A percentile compares a stretch with the other conserved stretches of the same genome.
Conservation (phyloP, 2,329 filamentous ascomycete species). For the Zymoseptoria brevis region DNA sequence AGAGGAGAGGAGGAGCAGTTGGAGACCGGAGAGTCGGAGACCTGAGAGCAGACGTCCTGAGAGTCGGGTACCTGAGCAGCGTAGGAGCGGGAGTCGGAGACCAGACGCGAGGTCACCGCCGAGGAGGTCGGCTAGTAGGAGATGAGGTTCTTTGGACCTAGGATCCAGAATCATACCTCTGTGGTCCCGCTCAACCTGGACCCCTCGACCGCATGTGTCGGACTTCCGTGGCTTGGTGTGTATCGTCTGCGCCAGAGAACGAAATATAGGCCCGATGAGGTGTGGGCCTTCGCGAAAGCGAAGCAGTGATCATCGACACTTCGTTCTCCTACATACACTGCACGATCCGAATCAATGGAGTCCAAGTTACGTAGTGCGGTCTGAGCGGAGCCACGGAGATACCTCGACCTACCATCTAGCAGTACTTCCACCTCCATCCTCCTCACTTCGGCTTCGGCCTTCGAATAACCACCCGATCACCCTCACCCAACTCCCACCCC, state of each 20-base stretch:
- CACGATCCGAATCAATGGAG: too few relatives aligned
- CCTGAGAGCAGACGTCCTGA: not conserved
- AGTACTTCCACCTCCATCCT: not conserved
- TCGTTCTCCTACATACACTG: too few relatives aligned
- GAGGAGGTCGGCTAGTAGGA: not conserved
- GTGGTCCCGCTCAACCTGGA: too few relatives aligned
- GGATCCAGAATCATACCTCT: not conserved
- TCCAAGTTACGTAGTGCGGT: too few relatives aligned
- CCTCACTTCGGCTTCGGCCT: constrained; percentile 42
- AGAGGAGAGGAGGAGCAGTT: not conserved
- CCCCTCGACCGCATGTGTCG: too few relatives aligned
- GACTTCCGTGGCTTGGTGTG: too few relatives aligned
- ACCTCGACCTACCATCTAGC: not conserved
- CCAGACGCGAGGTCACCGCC: not conserved
- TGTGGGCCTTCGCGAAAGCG: too few relatives aligned
- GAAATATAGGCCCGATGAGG: too few relatives aligned
- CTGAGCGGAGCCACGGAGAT: too few relatives aligned
- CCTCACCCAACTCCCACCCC: constrained; percentile 69
- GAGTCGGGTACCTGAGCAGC: not conserved
- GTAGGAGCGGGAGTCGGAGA: not conserved
- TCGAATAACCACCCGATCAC: constrained; percentile 67
- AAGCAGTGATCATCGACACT: too few relatives aligned
- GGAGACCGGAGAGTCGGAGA: not conserved
- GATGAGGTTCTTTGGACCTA: not conserved
- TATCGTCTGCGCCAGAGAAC: too few relatives aligned